These are phyloP conservation scores for Spathaspora sp. DNA, from an alignment of 805 yeast species.

Conservation along the genomic window DNA sequence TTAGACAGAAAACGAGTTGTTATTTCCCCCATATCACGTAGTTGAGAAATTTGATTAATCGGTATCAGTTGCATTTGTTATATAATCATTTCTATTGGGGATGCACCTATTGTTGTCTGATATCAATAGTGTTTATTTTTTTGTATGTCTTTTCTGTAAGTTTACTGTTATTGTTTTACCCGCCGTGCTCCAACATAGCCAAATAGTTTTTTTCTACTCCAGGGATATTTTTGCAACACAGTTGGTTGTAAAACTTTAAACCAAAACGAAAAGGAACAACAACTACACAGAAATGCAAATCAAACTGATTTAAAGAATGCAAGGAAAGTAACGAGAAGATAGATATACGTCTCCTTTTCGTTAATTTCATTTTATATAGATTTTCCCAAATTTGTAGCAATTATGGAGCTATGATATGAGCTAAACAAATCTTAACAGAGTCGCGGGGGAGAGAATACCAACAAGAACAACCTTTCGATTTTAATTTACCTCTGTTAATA, in stretches of 20 bases:
- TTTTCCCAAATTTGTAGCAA: neutral
- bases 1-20: slow-evolving; percentile 1
- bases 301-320: too few species aligned
- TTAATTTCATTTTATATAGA: neutral
- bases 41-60: slow-evolving; percentile 3
- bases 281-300: too few species aligned
- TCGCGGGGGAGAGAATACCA: too few species aligned
- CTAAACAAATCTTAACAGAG: neutral
- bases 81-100: neutral
- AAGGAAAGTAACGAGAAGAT: too few species aligned
- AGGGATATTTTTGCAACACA: neutral
- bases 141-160: too few species aligned
- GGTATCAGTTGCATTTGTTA: neutral
- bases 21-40: slow-evolving; percentile 2
- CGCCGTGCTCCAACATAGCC: neutral
- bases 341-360: too few species aligned
- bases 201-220: neutral
- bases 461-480: too few species aligned
- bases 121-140: neutral
- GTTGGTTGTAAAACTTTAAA: neutral
- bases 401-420: neutral
- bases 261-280: neutral
- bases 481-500: too few species aligned
- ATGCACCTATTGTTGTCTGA: neutral
- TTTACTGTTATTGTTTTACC: neutral